Base-by-base conservation (phyloP, 1,284 basidiomycete genomes). In the Ceratobasidium sp. region DNA sequence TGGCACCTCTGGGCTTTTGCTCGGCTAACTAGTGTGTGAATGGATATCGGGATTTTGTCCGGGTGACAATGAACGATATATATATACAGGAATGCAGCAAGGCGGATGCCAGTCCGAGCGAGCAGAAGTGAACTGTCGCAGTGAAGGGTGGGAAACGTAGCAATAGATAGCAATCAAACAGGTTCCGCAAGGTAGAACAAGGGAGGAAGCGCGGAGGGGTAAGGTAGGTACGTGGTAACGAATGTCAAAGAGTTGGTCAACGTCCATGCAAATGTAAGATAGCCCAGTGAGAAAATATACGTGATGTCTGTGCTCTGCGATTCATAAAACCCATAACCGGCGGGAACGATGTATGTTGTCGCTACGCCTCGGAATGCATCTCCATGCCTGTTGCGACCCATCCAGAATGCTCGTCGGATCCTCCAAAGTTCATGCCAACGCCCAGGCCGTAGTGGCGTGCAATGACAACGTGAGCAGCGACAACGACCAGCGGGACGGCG, bases 281-380 rank as follows among this genome's bases (percentile, higher is more conserved):
- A 48, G 6, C 72, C 72, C 51, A 49, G 56, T 53, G 39, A 43
- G 37, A 74, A 56, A 65, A 65, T 16, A 63, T 54, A 65, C 62
- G 53, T 27, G 31, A 43, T 46, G 41, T 24, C 43, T 62, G 41
- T 46, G 27, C 58, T 64, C 61, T 74, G 48, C 29, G 72, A 64
- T 64, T 74, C 72, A 48, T 74, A 64, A 63, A 62, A 74, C 72
- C 71, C 72, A 43, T 74, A 53, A 74, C 39, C 29, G 61, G 27
- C 24, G 37, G n/a, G 37, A 71, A 43, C 56, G 37, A 24, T 48
- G 61, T 27, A 7, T 24, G 37, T 14, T 54, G 49, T 73, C 71
- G 34, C 63, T 56, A 74, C 41, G 72, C 72, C 61, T 74, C 72
- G 51, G 72, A 74, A 46, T 74, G 72, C 61, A 74, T 74, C 61